Evolutionary conservation across 345 rosid genomes (phyloP), one percentile per base, ranked within the genome.

Genomic region (Populus alba): DNA sequence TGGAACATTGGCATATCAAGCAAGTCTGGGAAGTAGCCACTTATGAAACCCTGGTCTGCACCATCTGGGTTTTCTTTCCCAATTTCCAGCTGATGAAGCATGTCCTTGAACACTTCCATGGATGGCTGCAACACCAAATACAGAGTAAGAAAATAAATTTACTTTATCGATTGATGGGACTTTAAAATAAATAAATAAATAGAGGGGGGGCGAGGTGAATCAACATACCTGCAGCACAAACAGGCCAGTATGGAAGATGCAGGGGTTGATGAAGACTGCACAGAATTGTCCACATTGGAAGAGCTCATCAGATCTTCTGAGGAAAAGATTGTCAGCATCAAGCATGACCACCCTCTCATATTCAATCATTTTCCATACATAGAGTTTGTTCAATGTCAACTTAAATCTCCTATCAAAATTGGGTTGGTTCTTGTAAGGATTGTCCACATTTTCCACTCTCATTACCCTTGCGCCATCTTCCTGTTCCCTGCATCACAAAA

Each of bases 161-260:
- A 63, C 49, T 23, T 7, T 5, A 23, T 41, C 0, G 18, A 41
- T 41, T 0, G 18, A 1, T 39, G 18, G 13, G 33, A 57, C 63
- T 9, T 39, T 6, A 13, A 57, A 29, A 0, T 3, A 17, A 70
- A 63, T 55, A 15, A 33, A 66, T 39, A 41, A 51, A 68, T 33
- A 33, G 37, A 18, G 23, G 31, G 31, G 31, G 31, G 7, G 16
- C 29, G 69, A 53, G 47, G 33, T 8, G 61, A n/a, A 43, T 35
- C 31, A 5, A 2, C 47, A 49, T 76, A 91, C 96, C 88, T 95
- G 89, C 79, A 95, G 79, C 63, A 94, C 98, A 3, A 96, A 96
- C 74, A 96, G 95, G 41, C 99, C 99, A 4, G 99, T 96, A 75
- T 96, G 98, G 91, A 96, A 94, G 81, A 96, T 89, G 82, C 99